phyloP scores from a whole-genome alignment of 2,329 filamentous ascomycete species.

The Pleoardoris graminearum region DNA sequence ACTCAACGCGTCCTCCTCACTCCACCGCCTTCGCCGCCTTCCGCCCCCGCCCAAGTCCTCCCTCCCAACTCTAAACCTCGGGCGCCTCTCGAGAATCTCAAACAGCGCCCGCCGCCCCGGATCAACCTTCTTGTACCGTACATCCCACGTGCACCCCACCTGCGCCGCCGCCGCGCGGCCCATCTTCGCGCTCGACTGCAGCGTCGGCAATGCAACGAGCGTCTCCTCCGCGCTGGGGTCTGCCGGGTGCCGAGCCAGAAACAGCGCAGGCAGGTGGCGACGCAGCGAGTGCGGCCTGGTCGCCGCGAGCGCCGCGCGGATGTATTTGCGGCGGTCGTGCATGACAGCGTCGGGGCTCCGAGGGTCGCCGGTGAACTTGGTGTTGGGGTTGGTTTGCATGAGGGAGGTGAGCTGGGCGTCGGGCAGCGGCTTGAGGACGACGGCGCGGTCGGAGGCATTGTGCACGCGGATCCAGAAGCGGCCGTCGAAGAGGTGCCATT shows the following conservation, averaged over 20 bases:
- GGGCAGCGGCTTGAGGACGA: slow-evolving; percentile 46
- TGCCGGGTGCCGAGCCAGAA: neutral
- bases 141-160: neutral
- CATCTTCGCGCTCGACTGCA: neutral
- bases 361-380: neutral
- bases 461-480: slow-evolving; percentile 59
- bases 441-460: slow-evolving; percentile 30
- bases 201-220: slow-evolving; percentile 7
- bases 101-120: neutral
- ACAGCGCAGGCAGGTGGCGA: slow-evolving; percentile 8
- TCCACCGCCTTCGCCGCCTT: too few relatives aligned
- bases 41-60: too few relatives aligned
- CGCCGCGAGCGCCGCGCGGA: neutral
- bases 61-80: too few relatives aligned
- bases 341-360: neutral
- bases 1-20: too few relatives aligned
- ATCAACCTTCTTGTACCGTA: slow-evolving; percentile 10
- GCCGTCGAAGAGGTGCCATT: slow-evolving; percentile 57
- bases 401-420: slow-evolving; percentile 16
- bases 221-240: neutral
- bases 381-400: neutral
- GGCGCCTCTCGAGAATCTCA: neutral
- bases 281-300: slow-evolving; percentile 4
- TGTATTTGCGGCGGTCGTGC: neutral
- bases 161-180: too few relatives aligned